A percentile compares a stretch with the other conserved stretches of the same genome.
phyloP scores from a whole-genome alignment of 768 basidiomycete species.

The Termitomyces sp. region DNA sequence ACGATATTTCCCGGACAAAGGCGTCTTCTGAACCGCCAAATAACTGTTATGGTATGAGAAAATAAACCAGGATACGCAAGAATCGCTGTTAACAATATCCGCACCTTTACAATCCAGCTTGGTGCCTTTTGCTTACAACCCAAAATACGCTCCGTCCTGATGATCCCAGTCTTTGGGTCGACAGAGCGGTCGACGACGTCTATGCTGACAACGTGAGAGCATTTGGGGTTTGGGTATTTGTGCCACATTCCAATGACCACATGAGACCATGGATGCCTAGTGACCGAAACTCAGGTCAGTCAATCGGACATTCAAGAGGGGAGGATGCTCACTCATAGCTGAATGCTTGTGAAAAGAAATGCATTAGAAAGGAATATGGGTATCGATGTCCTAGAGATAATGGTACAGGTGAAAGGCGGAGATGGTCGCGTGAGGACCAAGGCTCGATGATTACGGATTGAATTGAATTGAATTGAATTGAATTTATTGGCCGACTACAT shows the following conservation, averaged over 20 bases:
- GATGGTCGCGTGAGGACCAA: conserved; percentile 17
- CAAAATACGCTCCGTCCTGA: conserved; percentile 86
- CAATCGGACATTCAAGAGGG: conserved; percentile 10
- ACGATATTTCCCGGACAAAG: conserved; percentile 92
- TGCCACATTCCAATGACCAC: conserved; percentile 93
- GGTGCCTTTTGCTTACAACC: conserved; percentile 94
- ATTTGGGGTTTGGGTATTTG: conserved; percentile 94
- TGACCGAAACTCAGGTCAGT: conserved; percentile 14
- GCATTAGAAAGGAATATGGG: conserved; percentile 49
- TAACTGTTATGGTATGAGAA: conserved; percentile 44
- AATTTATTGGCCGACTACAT: no score
- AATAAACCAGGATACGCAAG: neutral
- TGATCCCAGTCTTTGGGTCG: conserved; percentile 81
- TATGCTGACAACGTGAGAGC: conserved; percentile 83
- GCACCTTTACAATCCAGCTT: conserved; percentile 88
- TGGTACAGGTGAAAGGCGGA: conserved; percentile 27
- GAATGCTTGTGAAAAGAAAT: conserved; percentile 84
- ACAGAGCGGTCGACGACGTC: conserved; percentile 86
- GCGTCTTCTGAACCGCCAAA: conserved; percentile 94
- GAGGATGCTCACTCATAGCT: conserved; percentile 71
- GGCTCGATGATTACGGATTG: conserved; percentile 11
- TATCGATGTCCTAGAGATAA: conserved; percentile 23
- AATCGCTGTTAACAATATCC: conserved; percentile 20
- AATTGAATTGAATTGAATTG: no score
- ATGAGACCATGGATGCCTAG: conserved; percentile 86